Evolutionary conservation across 371 early-diverging fungal species (phyloP).

Genomic region (Mucor mucedo): DNA sequence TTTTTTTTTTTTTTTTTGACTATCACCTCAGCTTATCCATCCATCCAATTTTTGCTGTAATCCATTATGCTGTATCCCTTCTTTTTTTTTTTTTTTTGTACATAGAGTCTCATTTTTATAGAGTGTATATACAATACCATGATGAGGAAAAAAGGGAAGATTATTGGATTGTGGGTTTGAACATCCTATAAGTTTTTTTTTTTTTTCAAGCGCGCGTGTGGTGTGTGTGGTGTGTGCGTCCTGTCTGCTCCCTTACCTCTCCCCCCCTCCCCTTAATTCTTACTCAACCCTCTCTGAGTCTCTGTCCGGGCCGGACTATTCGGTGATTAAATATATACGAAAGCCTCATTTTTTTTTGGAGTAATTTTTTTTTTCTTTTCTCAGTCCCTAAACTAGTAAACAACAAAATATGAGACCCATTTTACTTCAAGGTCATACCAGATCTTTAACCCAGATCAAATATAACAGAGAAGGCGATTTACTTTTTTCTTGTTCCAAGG

Average conservation of each 20-base stretch:
- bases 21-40: neutral
- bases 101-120: neutral
- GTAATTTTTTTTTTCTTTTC: constrained; percentile 17
- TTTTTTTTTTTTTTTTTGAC: too few species aligned
- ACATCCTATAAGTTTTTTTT: constrained; percentile 3
- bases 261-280: neutral
- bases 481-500: constrained; percentile 96
- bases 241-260: neutral
- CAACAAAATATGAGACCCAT: constrained; percentile 81
- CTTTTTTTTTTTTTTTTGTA: neutral
- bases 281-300: neutral
- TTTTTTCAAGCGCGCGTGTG: neutral
- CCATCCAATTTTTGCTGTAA: constrained; percentile 1
- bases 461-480: constrained; percentile 99
- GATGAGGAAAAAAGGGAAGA: constrained; percentile 31
- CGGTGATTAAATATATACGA: neutral
- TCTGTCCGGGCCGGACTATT: constrained; percentile 10
- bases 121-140: constrained; percentile 20
- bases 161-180: constrained; percentile 7
- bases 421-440: constrained; percentile 95
- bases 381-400: neutral
- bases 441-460: constrained; percentile 97
- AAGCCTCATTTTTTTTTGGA: constrained; percentile 27
- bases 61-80: neutral
- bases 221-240: neutral